Conservation (phyloP, 1,139 yeast genomes). For the Blastobotrys buckinghamii region DNA sequence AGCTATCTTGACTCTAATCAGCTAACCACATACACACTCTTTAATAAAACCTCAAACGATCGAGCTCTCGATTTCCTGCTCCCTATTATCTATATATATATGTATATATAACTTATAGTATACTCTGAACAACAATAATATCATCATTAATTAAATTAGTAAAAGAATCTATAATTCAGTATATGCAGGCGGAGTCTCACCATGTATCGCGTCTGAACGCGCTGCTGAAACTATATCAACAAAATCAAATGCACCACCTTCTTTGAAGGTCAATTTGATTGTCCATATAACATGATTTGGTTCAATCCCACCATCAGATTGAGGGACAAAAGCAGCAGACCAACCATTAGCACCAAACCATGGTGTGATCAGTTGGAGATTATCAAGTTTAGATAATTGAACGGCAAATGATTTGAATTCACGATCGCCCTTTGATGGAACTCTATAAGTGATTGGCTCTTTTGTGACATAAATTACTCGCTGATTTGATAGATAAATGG, state of each 20-base stretch:
- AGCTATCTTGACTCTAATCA: too few species aligned
- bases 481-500: constrained; percentile 16
- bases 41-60: too few species aligned
- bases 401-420: constrained; percentile 23
- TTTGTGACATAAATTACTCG: constrained; percentile 19
- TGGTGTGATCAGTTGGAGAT: constrained; percentile 28
- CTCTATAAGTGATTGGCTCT: constrained; percentile 23
- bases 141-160: too few species aligned
- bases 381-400: constrained; percentile 19
- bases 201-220: constrained; percentile 8
- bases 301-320: constrained; percentile 22
- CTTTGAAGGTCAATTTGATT: constrained; percentile 24
- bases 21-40: too few species aligned
- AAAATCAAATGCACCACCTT: constrained; percentile 33
- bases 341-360: constrained; percentile 36
- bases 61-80: too few species aligned
- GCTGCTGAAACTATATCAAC: constrained; percentile 8
- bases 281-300: constrained; percentile 24
- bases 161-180: not conserved
- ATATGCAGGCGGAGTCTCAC: constrained; percentile 19
- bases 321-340: constrained; percentile 23
- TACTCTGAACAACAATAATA: too few species aligned
- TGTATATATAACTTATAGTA: too few species aligned
- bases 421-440: constrained; percentile 29
- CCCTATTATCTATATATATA: too few species aligned